Evolutionary conservation across 1,139 yeast species (phyloP).

Genomic region (Yarrowia galli): DNA sequence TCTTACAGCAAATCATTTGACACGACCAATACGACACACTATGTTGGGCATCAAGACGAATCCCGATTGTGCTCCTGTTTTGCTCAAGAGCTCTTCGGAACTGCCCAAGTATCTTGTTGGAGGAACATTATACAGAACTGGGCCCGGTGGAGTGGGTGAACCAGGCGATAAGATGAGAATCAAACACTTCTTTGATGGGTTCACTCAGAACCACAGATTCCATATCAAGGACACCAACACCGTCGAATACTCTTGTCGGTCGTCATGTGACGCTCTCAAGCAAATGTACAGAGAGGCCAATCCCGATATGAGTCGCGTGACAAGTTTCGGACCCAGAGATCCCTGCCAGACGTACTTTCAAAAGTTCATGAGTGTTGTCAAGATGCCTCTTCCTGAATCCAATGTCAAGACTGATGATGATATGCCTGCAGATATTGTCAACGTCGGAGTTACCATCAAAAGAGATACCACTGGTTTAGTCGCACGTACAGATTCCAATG

Average conservation of each 20-base stretch:
- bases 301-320: background rate
- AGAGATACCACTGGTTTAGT: background rate
- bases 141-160: conserved; percentile 25
- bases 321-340: conserved; percentile 18
- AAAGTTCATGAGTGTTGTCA: conserved; percentile 7
- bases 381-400: background rate
- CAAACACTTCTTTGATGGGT: conserved; percentile 26
- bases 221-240: background rate
- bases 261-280: conserved; percentile 1
- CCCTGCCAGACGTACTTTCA: conserved; percentile 30
- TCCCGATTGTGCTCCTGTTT: background rate
- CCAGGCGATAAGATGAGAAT: background rate
- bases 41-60: conserved; percentile 16
- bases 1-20: too few relatives aligned
- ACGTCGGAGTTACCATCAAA: conserved; percentile 25
- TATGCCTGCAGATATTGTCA: conserved; percentile 10
- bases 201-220: conserved; percentile 25
- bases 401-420: conserved; percentile 9
- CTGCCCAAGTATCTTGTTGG: conserved; percentile 24
- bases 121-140: conserved; percentile 24
- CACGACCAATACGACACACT: too few relatives aligned
- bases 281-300: background rate
- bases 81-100: background rate
- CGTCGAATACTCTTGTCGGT: background rate
- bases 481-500: conserved; percentile 16